Base-by-base conservation (phyloP, 495 filamentous ascomycete species). In the Ascodesmis nigricans region DNA sequence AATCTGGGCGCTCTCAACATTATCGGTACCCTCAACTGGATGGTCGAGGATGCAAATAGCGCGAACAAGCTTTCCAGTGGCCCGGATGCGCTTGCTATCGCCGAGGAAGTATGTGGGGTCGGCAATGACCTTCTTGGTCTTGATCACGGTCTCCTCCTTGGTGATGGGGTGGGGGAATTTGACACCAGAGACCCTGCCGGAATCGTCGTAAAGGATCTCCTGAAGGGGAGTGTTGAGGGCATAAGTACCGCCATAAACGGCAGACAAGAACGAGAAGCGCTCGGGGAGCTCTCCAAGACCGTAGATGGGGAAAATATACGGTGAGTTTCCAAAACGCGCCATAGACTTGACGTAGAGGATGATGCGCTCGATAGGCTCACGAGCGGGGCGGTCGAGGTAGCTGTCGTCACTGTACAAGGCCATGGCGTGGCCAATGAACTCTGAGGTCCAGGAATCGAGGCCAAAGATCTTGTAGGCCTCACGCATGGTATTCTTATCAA, bases 301-400 rank as follows among this genome's bases (percentile, higher is more conserved):
- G 57, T 99, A 93, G 8, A 93, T 75, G 13, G 87, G 87, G 62
- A 95, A 99, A 60, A 99, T 95, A 60, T 99, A 99, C 10, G 87
- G 87, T 13, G 83, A 92, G 59, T 92, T 95, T 53, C 87, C 87
- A 58, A 95, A 95, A 41, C 90, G 73, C 22, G 87, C 81, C 64
- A 99, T 91, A 17, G 79, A 91, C 63, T 91, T 93, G 46, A 84
- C 87, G 57, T 99, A 99, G 33, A 99, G 66, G 41, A 80, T 72
- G 54, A 95, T 91, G 42, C 82, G 81, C 54, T 78, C 70, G 51
- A 95, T 79, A 32, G 79, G 71, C 50, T 93, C 87, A 45, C 75
- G 67, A 27, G 87, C 82, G 7, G 61, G 57, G 38, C 64, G 54
- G 45, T 65, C 71, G 47, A 91, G 71, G 55, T 95, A 93, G 28